Percentiles rank a stretch among this genome's conserved stretches.
Conservation (phyloP, 192 early-diverging fungal genomes). For the Entomortierella beljakovae region DNA sequence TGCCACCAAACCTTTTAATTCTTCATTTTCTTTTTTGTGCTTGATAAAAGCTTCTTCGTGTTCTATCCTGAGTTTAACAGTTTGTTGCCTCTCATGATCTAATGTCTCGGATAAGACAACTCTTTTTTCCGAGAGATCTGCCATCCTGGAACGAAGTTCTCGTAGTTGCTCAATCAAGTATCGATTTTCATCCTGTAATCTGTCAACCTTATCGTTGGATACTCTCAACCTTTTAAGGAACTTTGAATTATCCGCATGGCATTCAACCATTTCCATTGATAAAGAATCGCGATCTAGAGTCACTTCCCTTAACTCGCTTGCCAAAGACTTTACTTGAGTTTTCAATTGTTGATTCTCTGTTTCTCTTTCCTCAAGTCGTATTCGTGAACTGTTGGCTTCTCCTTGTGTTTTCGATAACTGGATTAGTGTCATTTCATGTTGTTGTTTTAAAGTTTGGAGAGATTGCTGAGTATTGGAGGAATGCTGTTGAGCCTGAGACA, state of each 20-base stretch:
- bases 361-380: not conserved
- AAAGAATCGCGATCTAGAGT: conserved; percentile 37
- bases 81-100: conserved; percentile 18
- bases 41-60: too few relatives aligned
- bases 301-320: conserved; percentile 24
- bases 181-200: conserved; percentile 40
- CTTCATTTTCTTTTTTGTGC: too few relatives aligned
- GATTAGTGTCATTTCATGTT: conserved; percentile 30
- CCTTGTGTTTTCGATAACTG: conserved; percentile 19
- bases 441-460: conserved; percentile 21
- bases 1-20: too few relatives aligned
- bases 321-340: conserved; percentile 6
- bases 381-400: conserved; percentile 5
- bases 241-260: conserved; percentile 35
- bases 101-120: not conserved
- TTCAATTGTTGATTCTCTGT: conserved; percentile 14
- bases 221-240: conserved; percentile 27
- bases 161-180: conserved; percentile 39
- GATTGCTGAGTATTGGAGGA: conserved; percentile 28
- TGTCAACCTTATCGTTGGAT: conserved; percentile 19
- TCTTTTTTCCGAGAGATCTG: conserved; percentile 9
- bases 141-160: conserved; percentile 19
- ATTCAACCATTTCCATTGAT: conserved; percentile 33
- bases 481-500: conserved; percentile 27
- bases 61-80: too few relatives aligned